Evolutionary conservation across 2,329 filamentous ascomycete genomes (phyloP), one percentile per base, ranked within the genome.

Genomic region (Trichocomaceae sp.): DNA sequence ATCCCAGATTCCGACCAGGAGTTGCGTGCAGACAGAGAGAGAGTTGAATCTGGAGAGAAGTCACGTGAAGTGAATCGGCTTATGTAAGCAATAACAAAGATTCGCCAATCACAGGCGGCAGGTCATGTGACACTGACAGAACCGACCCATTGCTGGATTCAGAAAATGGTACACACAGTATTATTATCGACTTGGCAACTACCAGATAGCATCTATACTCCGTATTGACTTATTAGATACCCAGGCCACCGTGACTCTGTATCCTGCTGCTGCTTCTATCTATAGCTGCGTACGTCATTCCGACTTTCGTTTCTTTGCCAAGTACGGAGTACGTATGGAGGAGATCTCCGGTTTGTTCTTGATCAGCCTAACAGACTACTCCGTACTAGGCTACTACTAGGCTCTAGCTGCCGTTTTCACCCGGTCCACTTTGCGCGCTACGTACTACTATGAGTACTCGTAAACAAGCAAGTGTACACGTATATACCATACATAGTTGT

Each of bases 371-470:
- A 26, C 23, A 7, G 23, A 26, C 4, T 4, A 26, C 23, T 26
- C 23, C 23, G 23, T 26, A 26, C 23, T 26, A n/a, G n/a, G 29
- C 29, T 33, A 33, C 29, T 33, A 33, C 29, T 33, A 35, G 6
- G 26, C 19, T 5, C 45, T 52, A 50, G 50, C 44, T 52, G 41
- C 50, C 50, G 50, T 52, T 52, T 52, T 52, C 41, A 52, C 50
- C 50, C 50, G 41, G 23, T 46, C 50, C 50, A 52, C 50, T 37
- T 22, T 33, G 19, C 23, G 19, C 41, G 50, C 26, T 52, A 52
- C 37, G n/a, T n/a, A n/a, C 29, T 10, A 33, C 12, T 33, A 9
- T 33, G 29, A 9, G 29, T 26, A 10, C 29, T 9, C 12, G 29
- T n/a, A n/a, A n/a, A n/a, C n/a, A 10, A 5, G 29, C 10, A 33